Evolutionary conservation across 345 rosid genomes (phyloP), one percentile per base, ranked within the genome.

Genomic region (Conringia planisiliqua): DNA sequence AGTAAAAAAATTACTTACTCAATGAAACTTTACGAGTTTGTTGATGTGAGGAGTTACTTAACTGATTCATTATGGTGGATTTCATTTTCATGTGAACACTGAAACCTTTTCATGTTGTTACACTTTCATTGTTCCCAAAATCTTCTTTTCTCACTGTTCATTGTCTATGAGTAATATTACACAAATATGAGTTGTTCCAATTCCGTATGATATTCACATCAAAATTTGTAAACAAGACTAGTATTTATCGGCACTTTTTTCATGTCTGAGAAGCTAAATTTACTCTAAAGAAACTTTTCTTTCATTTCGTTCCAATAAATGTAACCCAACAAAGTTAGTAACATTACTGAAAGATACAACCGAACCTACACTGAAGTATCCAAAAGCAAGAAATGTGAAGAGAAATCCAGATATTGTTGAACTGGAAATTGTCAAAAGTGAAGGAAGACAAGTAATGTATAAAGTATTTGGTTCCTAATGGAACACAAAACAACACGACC

Each of bases 401-500:
- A 42, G 22, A 30, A 33, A 38, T 51, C 61, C 47, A 36, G 14
- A 66, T 10, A 0, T 14, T 66, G 9, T 35, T 5, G 6, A 46
- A 20, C 66, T 33, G 16, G 13, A 10, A 46, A 40, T 7, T 20
- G 61, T 18, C 14, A 33, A 32, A 63, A 62, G 43, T 30, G 70
- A 29, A 38, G 26, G 55, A 68, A 69, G 13, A 50, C 14, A 57
- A 52, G 46, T 11, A 50, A 36, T 56, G 64, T 63, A 56, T 35
- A 1, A 10, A 17, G 43, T 57, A 36, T 64, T 38, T 46, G 66
- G 40, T 57, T 77, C 60, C 67, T 58, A 29, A 50, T 43, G 43
- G 9, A 68, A 73, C 47, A 73, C 47, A 57, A 77, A 10, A 61
- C 30, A 40, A 76, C 30, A 57, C 56, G 35, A 59, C 54, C 51